Evolutionary conservation across 176 grass and related monocot genomes (phyloP), one percentile per base, ranked within the genome.

Genomic region (Aegilops speltoides): DNA sequence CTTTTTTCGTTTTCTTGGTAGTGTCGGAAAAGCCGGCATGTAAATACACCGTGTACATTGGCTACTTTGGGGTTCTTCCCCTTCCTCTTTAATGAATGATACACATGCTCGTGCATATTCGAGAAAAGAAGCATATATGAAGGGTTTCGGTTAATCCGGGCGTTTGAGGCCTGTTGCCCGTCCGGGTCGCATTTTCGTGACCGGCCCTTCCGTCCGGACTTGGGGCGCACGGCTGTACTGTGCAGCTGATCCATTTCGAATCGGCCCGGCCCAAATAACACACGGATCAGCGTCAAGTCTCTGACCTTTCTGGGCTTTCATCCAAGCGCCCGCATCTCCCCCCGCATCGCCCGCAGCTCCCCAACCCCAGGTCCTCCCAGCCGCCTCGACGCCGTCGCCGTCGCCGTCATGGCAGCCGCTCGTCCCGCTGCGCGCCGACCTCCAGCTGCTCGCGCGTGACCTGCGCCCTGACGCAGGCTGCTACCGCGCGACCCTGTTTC

Each of bases 341-440:
- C 32, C n/a, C 32, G 56, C 19, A 17, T 56, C 22, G 19, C 17
- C 41, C 25, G 19, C 64, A n/a, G 45, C 28, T 0, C 64, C 43
- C 79, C 69, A 80, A 31, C 78, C 79, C 79, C 79, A 81, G 38
- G 24, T 31, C 63, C 64, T 8, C 40, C 13, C 37, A 68, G 63
- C 41, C 64, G 43, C 79, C 62, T 26, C 56, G 2, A 7, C 54
- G 77, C 56, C 76, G 50, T 31, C 75, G 28, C 54, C 76, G 29
- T n/a, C 76, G 31, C 76, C 54, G 46, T 33, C 76, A 36, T 17
- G 63, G 74, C 45, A 45, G 22, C 64, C n/a, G 46, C 43, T 57
- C 24, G 59, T 48, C 74, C 17, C 43, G 5, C 43, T 31, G 16
- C 60, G n/a, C 43, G 1, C 54, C 24, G 41, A 24, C 41, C 72